Base-by-base conservation (phyloP, 2,329 filamentous ascomycete species). In the Amylocarpus encephaloides region DNA sequence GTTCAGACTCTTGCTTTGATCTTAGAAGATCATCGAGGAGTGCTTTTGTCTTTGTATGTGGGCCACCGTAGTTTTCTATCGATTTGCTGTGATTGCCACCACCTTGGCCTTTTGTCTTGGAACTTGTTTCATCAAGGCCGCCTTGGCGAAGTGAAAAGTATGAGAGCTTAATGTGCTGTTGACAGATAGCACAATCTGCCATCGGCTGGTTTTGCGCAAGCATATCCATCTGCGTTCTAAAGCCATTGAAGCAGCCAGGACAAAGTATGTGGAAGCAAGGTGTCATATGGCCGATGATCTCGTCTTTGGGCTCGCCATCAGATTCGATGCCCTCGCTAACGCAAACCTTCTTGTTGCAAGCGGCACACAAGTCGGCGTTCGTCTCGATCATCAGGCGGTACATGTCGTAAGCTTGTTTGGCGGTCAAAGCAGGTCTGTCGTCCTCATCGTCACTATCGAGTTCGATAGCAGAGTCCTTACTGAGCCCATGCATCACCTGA, bases 251-350 rank as follows among this genome's bases (percentile, higher is more conserved):
- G 68, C 92, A 96, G 29, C 76, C 73, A 1, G 80, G 77, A 65
- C 93, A 98, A 49, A 95, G 71, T 19, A 95, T 74, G 63, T 97
- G 91, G 63, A 85, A 91, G 66, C 93, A 97, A 0, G 87, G 81
- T 2, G 91, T 88, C 76, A 96, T 87, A 63, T 83, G 83, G 13
- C 86, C 88, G 54, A 92, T 72, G 34, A 85, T 68, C 64, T 88
- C 75, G 54, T 83, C 76, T 52, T 83, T 71, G 26, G 69, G 63
- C 13, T 71, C 77, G 1, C 72, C 73, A 56, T 85, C 81, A 0
- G 71, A 70, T 33, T 81, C 77, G 6, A 78, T 75, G 38, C 78
- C 77, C 13, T 83, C 77, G 45, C 66, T 76, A 13, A 70, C 69
- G 22, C 76, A 76, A 44, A 94, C 75, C 59, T 80, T 83, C 52